These are phyloP conservation scores for Rhizoctonia solani DNA, from an alignment of 1,284 basidiomycete species.

Conservation along the genomic window DNA sequence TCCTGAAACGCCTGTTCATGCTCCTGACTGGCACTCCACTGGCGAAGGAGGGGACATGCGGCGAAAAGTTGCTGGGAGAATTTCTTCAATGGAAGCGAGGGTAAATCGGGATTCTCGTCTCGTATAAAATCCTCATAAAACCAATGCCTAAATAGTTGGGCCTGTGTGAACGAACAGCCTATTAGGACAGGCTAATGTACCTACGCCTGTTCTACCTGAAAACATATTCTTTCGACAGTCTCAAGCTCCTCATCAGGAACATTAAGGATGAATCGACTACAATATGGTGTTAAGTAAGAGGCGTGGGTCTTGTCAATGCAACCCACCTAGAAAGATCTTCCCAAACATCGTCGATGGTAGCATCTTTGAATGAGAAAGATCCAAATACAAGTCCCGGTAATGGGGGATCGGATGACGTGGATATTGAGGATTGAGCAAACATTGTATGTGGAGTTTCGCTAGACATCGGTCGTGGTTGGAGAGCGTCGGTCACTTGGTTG, in stretches of 20 bases:
- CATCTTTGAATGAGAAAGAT: constrained; percentile 41
- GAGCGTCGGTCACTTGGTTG: background rate
- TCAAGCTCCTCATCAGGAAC: constrained; percentile 91
- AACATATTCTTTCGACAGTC: constrained; percentile 92
- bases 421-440: constrained; percentile 9
- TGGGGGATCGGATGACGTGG: constrained; percentile 1
- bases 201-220: constrained; percentile 99
- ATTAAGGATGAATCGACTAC: constrained; percentile 94
- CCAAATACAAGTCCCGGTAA: constrained; percentile 20
- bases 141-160: constrained; percentile 76
- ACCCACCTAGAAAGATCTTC: constrained; percentile 85
- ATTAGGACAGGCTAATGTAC: constrained; percentile 46
- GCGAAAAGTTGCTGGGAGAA: constrained; percentile 94
- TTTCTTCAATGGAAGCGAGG: constrained; percentile 85
- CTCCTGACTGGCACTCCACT: constrained; percentile 66
- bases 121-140: constrained; percentile 99
- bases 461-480: constrained; percentile 4
- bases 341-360: constrained; percentile 57
- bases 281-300: constrained; percentile 5
- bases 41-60: constrained; percentile 76
- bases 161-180: constrained; percentile 24
- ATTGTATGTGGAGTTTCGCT: constrained; percentile 12
- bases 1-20: constrained; percentile 79
- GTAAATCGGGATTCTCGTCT: constrained; percentile 84
- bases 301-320: constrained; percentile 16